Base-by-base conservation (phyloP, 805 yeast genomes). In the Ogataea wickerhamii region DNA sequence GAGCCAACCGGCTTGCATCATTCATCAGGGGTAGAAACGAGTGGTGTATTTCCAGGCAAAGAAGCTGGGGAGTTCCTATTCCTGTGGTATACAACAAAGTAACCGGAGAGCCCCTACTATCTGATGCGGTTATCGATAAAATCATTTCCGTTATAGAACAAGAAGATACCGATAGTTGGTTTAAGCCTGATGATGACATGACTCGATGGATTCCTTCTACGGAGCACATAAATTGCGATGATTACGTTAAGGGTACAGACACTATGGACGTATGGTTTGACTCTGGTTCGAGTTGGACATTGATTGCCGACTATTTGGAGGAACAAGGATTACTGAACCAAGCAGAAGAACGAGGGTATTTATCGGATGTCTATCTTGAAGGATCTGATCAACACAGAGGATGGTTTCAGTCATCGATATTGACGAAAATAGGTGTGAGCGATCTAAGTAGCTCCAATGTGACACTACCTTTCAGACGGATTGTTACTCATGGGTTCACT, bases 201-300 rank as follows among this genome's bases (percentile, higher is more conserved):
- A 44, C 62, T 4, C 70, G 76, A 44, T 93, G 97, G 97, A 58
- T 93, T 12, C 96, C 96, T 0, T 68, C 66, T 2, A 49, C 61
- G 2, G 65, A 67, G 38, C 60, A 67, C 18, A 58, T 51, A 13
- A 52, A 64, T 20, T 81, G 78, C 0, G 38, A 51, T 2, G 50
- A 66, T 2, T 83, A 70, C 45, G 53, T 55, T 18, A 82, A 86
- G 52, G 91, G 96, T 1, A 74, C 69, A 30, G 98, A 93, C 51
- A 93, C 98, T 0, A 84, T 93, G 88, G 99, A 93, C 63, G 98
- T 93, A 14, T 93, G 99, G 99, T 91, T 93, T 64, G 99, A 93
- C 60, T 84, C 95, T 27, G 99, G 99, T 0, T 77, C 95, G 0
- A 81, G 93, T 23, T 93, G 98, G 98, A 73, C 78, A 8, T 71